These are phyloP conservation scores for Cordyceps tenuipes DNA, from an alignment of 2,329 filamentous ascomycete genomes.

Conservation along the genomic window DNA sequence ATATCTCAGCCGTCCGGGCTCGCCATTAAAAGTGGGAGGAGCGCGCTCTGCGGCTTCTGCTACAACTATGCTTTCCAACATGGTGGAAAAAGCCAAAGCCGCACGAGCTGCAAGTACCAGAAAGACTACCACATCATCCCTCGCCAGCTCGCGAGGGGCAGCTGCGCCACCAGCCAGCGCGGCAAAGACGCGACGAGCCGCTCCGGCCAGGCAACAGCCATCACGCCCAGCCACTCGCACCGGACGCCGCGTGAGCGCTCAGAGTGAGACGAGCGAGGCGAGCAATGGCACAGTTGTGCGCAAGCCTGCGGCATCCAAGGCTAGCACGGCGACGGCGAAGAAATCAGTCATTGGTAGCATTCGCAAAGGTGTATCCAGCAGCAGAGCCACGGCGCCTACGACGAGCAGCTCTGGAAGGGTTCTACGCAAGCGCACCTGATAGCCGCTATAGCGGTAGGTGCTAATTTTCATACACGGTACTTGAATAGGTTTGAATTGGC, in stretches of 20 bases:
- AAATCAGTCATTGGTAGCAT: slow-evolving; percentile 47
- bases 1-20: slow-evolving; percentile 48
- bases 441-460: background rate
- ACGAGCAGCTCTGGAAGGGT: slow-evolving; percentile 42
- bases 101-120: slow-evolving; percentile 40
- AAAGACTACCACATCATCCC: slow-evolving; percentile 39
- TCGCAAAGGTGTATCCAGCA: slow-evolving; percentile 41
- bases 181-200: slow-evolving; percentile 16
- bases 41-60: slow-evolving; percentile 31
- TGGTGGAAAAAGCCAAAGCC: slow-evolving; percentile 54
- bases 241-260: slow-evolving; percentile 46
- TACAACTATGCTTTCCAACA: slow-evolving; percentile 42
- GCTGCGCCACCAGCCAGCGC: slow-evolving; percentile 29
- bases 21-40: slow-evolving; percentile 49
- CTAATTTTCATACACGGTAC: slow-evolving; percentile 3
- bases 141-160: slow-evolving; percentile 29
- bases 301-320: slow-evolving; percentile 36
- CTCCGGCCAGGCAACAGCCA: slow-evolving; percentile 25
- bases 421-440: slow-evolving; percentile 44
- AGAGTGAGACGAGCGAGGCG: slow-evolving; percentile 54
- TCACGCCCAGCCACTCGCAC: slow-evolving; percentile 37
- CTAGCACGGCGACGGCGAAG: slow-evolving; percentile 32
- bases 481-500: slow-evolving; percentile 6
- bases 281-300: slow-evolving; percentile 58
- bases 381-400: slow-evolving; percentile 32